Evolutionary conservation across 192 early-diverging fungal species (phyloP).

Genomic region (Podila horticola): DNA sequence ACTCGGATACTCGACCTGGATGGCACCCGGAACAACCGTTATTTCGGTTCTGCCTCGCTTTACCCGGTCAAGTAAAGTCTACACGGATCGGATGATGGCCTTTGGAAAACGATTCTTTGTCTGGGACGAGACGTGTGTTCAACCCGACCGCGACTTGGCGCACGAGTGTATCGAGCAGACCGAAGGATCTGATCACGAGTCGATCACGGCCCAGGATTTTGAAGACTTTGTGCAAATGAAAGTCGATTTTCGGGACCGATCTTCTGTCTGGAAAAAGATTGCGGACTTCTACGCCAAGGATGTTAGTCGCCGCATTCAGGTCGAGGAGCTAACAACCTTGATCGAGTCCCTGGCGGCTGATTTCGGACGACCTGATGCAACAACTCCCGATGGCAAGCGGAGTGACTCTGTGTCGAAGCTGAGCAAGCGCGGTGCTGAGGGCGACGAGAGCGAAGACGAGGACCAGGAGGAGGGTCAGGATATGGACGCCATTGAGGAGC

Average conservation of each 20-base stretch:
- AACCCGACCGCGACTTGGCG: slow-evolving; percentile 35
- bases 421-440: background rate
- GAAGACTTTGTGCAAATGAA: slow-evolving; percentile 43
- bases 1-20: slow-evolving; percentile 37
- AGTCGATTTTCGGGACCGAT: slow-evolving; percentile 33
- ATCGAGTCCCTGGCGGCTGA: slow-evolving; percentile 36
- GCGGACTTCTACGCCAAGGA: slow-evolving; percentile 43
- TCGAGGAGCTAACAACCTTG: slow-evolving; percentile 26
- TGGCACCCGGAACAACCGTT: slow-evolving; percentile 31
- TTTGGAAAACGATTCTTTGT: slow-evolving; percentile 48
- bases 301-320: slow-evolving; percentile 35
- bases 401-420: background rate
- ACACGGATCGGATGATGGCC: slow-evolving; percentile 50
- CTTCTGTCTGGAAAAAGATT: slow-evolving; percentile 36
- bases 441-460: slow-evolving; percentile 4
- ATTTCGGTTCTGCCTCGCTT: slow-evolving; percentile 43
- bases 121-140: slow-evolving; percentile 47
- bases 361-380: background rate
- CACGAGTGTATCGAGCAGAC: slow-evolving; percentile 45
- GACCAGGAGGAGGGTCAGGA: slow-evolving; percentile 2
- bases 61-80: slow-evolving; percentile 47
- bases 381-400: background rate
- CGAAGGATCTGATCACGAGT: slow-evolving; percentile 13
- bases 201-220: slow-evolving; percentile 28
- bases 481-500: slow-evolving; percentile 10